These are phyloP conservation scores for Pestalotiopsis sp. DNA, from an alignment of 2,329 filamentous ascomycete species.

Conservation along the genomic window DNA sequence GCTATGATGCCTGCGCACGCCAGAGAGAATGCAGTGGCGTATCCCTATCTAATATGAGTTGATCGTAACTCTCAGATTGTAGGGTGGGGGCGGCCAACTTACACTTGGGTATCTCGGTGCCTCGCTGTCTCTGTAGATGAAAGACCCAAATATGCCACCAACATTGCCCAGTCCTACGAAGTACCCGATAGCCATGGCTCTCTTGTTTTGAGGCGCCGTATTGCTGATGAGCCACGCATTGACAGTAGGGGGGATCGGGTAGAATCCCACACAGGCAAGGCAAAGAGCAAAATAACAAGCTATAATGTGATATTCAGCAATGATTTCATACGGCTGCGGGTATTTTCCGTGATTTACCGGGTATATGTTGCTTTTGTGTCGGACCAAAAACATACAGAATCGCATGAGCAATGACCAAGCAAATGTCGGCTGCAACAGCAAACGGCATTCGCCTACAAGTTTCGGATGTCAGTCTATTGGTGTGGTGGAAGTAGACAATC, in stretches of 20 bases:
- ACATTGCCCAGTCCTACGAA: neutral
- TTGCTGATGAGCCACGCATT: conserved; percentile 10
- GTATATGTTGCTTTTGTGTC: conserved; percentile 6
- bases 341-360: neutral
- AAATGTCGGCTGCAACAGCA: conserved; percentile 1
- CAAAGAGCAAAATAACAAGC: conserved; percentile 10
- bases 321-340: no score
- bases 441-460: neutral
- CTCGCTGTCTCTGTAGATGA: conserved; percentile 5
- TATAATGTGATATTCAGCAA: neutral
- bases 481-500: neutral
- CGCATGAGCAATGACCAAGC: conserved; percentile 2
- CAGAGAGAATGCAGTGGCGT: conserved; percentile 6
- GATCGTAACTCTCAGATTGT: neutral
- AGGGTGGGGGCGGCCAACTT: neutral
- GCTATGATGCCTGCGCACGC: neutral
- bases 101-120: conserved; percentile 10
- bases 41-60: neutral
- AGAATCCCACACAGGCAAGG: conserved; percentile 10
- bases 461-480: neutral
- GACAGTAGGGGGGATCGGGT: neutral
- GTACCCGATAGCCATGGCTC: conserved; percentile 4
- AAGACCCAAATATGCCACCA: conserved; percentile 6
- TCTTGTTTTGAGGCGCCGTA: conserved; percentile 1
- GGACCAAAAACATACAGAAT: conserved; percentile 3